Evolutionary conservation across 78 protist species (phyloP), one percentile per base, ranked within the genome.

Genomic region (Dictyostelium citrinum): DNA sequence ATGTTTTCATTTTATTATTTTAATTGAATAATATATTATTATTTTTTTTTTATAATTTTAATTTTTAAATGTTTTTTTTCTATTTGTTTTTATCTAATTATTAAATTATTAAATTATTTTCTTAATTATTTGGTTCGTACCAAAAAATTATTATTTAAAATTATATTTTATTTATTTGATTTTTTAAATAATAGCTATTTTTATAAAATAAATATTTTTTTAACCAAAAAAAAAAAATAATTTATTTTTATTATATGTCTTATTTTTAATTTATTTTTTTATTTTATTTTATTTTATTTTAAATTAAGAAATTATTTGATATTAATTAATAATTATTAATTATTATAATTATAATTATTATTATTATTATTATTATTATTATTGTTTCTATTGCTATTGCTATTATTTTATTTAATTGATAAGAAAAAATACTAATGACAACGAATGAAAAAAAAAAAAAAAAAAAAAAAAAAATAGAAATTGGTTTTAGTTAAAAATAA

Each of bases 101-200:
- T 20, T 55, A n/a, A n/a, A n/a, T 55, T 39, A 39, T 39, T 39
- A 39, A 39, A 39, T n/a, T n/a, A n/a, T n/a, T n/a, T n/a, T n/a
- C n/a, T n/a, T n/a, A n/a, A n/a, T n/a, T n/a, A 39, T 39, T 64
- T 64, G 72, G 72, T 64, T 64, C 72, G 72, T 64, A 64, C 72
- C 72, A 64, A 24, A 64, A 27, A 27, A n/a, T n/a, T n/a, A n/a
- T n/a, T n/a, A 27, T 8, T 27, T 24, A 14, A n/a, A 9, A 3
- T 58, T 8, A 6, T 22, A 2, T 58, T 58, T 58, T 58, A 22
- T 4, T 9, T 24, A 16, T n/a, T n/a, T n/a, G n/a, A n/a, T n/a
- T n/a, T 61, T 27, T 17, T 24, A 10, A 61, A 11, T 11, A 4
- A 64, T 29, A 27, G 3, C 31, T 20, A 64, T 1, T 11, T n/a